Base-by-base conservation (phyloP, 1,139 yeast species). In the Saccharomyces pastorianus region DNA sequence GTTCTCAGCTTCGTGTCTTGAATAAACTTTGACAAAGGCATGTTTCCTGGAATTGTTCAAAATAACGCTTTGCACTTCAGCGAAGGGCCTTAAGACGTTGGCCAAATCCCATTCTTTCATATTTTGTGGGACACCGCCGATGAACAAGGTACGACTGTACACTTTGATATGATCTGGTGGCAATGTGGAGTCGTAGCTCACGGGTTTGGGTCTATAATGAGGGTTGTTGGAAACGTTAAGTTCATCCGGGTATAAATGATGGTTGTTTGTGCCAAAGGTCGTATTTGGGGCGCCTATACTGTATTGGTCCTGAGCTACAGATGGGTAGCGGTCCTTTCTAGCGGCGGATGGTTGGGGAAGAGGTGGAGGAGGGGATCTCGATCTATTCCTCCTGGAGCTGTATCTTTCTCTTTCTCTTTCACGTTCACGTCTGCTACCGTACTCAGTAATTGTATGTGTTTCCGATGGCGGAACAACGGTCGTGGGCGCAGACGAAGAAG, bases 11-110 rank as follows among this genome's bases (percentile, higher is more conserved):
- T 91, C 98, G 50, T 78, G 79, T 73, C 99, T 82, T n/a, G 96
- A 88, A 68, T 87, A 89, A n/a, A 91, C 95, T 71, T 93, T 93
- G 52, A 91, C 96, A 68, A 93, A 93, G 0, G 98, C 99, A 72
- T 93, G 98, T 64, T 87, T 88, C 73, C 96, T 84, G 63, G 89
- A 96, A 61, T 83, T 81, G 73, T 91, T 89, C 65, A 90, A 75
- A 53, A 91, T 88, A 42, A 89, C 87, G 58, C 96, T 85, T 73
- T 93, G 99, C 27, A 91, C 96, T 65, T 87, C 95, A n/a, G 95
- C 97, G 68, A 76, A 87, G n/a, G 96, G 96, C 66, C 85, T 81
- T 63, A 93, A 78, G 9, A 81, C 80, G 28, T 78, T 74, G 3
- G 85, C 80, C 50, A 93, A 76, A 54, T 84, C 86, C 56, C 76